phyloP scores from a whole-genome alignment of 169 alveolate species.

The Amoebophrya sp. region DNA sequence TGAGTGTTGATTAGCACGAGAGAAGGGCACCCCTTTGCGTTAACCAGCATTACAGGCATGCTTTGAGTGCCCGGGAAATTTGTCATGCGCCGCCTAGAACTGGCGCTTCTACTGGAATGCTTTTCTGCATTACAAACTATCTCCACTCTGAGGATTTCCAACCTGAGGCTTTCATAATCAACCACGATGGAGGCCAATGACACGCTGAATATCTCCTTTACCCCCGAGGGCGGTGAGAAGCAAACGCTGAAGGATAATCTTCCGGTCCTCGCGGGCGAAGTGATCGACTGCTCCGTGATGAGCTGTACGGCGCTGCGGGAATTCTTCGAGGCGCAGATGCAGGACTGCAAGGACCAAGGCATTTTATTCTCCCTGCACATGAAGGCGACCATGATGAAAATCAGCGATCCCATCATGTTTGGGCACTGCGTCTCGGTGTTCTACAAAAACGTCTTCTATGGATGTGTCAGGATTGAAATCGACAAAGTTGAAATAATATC shows the following conservation, averaged over 20 bases:
- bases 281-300: conserved; percentile 36
- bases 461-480: too few species aligned
- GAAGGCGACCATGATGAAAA: conserved; percentile 50
- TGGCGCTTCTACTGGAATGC: too few species aligned
- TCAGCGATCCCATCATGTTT: conserved; percentile 48
- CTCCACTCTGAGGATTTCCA: too few species aligned
- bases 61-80: too few species aligned
- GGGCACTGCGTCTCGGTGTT: conserved; percentile 47
- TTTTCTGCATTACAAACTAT: too few species aligned
- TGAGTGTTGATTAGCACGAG: too few species aligned
- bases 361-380: conserved; percentile 42
- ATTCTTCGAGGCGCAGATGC: conserved; percentile 37
- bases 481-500: too few species aligned
- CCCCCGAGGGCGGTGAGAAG: neutral
- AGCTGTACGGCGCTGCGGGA: conserved; percentile 33
- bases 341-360: conserved; percentile 41
- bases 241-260: neutral
- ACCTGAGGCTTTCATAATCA: too few species aligned
- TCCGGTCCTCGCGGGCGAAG: conserved; percentile 41
- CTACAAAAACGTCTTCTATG: conserved; percentile 42
- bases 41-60: too few species aligned
- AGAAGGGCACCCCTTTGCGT: too few species aligned
- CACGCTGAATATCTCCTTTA: neutral
- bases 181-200: too few species aligned
- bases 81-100: too few species aligned